Conservation (phyloP, 2,329 filamentous ascomycete species). For the Geosmithia morbida region DNA sequence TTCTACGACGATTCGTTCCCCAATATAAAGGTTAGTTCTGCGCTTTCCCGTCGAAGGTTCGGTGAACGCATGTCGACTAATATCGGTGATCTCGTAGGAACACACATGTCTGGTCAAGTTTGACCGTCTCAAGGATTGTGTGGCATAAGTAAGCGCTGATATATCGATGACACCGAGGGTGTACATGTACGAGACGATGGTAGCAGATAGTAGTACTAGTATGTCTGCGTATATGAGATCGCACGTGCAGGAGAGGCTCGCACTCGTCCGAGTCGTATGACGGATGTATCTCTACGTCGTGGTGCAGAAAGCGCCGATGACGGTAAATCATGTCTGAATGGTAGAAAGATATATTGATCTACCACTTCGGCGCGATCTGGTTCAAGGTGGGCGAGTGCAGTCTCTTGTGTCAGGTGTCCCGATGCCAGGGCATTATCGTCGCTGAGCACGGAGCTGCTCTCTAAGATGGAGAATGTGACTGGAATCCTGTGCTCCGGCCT, state of each 20-base stretch:
- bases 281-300: not conserved
- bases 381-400: not conserved
- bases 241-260: constrained; percentile 3
- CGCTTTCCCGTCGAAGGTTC: not conserved
- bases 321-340: constrained; percentile 6
- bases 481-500: constrained; percentile 1
- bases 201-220: no score
- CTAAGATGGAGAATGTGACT: constrained; percentile 4
- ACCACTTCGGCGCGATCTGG: not conserved
- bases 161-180: no score
- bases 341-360: constrained; percentile 5
- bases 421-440: constrained; percentile 1
- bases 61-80: not conserved
- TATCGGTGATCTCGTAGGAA: not conserved
- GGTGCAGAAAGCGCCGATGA: constrained; percentile 5
- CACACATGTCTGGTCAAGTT: not conserved
- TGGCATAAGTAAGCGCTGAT: not conserved
- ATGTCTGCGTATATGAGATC: no score
- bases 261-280: not conserved
- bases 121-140: not conserved
- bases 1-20: constrained; percentile 4
- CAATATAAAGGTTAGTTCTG: constrained; percentile 1
- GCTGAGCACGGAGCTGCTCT: constrained; percentile 4
- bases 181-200: not conserved
- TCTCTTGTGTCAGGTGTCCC: not conserved